These are phyloP conservation scores for Juglanconis oblonga DNA, from an alignment of 2,329 filamentous ascomycete species.

Conservation along the genomic window DNA sequence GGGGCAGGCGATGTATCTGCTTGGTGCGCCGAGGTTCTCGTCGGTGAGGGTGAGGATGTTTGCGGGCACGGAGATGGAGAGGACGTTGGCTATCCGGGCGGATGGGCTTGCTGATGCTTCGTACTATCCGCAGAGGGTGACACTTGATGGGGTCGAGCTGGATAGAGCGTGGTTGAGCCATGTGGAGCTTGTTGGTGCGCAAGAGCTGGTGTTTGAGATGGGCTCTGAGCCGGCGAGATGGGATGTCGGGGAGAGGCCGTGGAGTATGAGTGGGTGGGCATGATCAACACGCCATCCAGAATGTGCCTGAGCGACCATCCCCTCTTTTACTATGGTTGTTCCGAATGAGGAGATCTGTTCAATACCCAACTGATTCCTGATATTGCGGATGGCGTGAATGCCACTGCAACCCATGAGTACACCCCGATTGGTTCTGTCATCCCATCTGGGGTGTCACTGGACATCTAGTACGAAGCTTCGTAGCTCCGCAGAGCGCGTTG, in stretches of 20 bases:
- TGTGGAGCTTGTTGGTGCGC: not conserved
- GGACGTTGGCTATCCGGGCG: not conserved
- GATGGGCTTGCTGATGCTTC: slow-evolving; percentile 2
- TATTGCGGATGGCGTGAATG: no score
- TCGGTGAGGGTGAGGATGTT: slow-evolving; percentile 2
- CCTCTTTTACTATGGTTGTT: no score
- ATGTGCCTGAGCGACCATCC: no score
- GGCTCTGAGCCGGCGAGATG: slow-evolving; percentile 5
- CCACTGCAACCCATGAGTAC: no score
- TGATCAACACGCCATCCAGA: not conserved
- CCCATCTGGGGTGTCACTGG: no score
- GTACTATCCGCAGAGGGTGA: slow-evolving; percentile 8
- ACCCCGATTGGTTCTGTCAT: no score
- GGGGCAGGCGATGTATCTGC: slow-evolving; percentile 44
- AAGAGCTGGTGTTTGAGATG: slow-evolving; percentile 6
- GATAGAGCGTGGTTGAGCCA: slow-evolving; percentile 11
- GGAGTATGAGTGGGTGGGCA: slow-evolving; percentile 12
- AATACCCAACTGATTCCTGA: no score
- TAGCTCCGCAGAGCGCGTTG: no score
- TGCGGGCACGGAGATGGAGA: not conserved
- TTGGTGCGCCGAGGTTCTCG: slow-evolving; percentile 42
- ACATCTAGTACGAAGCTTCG: no score
- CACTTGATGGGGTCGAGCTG: not conserved
- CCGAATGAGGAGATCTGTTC: no score
- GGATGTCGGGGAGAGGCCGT: slow-evolving; percentile 10